Percentiles rank a stretch among this genome's conserved stretches.
Conservation (phyloP, 2,329 filamentous ascomycete species). For the Paracamarosporium sp. region DNA sequence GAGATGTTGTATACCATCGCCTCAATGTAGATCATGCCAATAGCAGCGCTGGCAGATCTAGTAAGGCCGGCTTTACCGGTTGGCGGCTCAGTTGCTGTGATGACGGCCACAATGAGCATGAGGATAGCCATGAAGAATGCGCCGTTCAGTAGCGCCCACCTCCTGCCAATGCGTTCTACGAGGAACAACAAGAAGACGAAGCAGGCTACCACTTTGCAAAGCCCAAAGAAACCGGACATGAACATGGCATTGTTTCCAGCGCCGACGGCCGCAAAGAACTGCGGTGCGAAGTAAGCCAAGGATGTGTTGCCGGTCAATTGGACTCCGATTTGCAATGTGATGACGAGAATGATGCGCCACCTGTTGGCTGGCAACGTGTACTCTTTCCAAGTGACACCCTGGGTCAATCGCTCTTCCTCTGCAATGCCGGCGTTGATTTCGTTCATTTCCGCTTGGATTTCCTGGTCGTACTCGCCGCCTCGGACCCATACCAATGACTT, state of each 20-base stretch:
- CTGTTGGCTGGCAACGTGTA: slow-evolving; percentile 5
- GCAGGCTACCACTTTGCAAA: slow-evolving; percentile 10
- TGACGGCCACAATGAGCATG: slow-evolving; percentile 13
- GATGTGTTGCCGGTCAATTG: background rate
- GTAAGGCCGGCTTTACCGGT: slow-evolving; percentile 1
- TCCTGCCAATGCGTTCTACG: slow-evolving; percentile 8
- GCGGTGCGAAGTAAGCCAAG: slow-evolving; percentile 5
- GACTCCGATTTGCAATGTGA: slow-evolving; percentile 6
- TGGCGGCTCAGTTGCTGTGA: slow-evolving; percentile 8
- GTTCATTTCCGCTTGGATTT: background rate
- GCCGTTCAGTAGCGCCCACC: slow-evolving; percentile 1
- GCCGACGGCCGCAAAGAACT: slow-evolving; percentile 7
- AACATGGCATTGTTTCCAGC: slow-evolving; percentile 4
- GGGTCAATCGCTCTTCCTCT: slow-evolving; percentile 4
- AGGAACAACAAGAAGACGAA: slow-evolving; percentile 12
- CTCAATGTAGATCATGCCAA: slow-evolving; percentile 12
- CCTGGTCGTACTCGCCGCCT: slow-evolving; percentile 42
- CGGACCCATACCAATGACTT: slow-evolving; percentile 60
- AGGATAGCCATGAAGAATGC: slow-evolving; percentile 5
- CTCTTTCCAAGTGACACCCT: slow-evolving; percentile 11
- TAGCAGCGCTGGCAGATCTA: background rate
- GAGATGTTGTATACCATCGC: slow-evolving; percentile 14
- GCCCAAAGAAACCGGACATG: slow-evolving; percentile 9
- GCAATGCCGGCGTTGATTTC: slow-evolving; percentile 8
- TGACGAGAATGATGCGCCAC: slow-evolving; percentile 5